Evolutionary conservation across 2,329 filamentous ascomycete species (phyloP), one percentile per base, ranked within the genome.

Genomic region (Penicillium griseofulvum): DNA sequence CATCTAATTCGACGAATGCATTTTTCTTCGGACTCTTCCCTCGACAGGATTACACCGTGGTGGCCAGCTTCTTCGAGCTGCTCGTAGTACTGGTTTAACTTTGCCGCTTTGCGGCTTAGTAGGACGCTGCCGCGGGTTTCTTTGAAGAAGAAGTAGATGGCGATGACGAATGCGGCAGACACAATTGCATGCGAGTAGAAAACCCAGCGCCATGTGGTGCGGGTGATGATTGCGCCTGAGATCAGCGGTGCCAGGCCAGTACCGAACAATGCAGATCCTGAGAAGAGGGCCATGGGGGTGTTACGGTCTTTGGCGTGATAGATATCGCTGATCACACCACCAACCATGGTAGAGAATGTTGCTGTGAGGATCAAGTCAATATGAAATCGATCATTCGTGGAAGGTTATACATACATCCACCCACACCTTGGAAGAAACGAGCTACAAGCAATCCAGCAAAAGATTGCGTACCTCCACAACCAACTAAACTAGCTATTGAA

Each of bases 281-380:
- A 88, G 71, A 96, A 97, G 0, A 96, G 70, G 0, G 90, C 87
- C 93, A 97, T 96, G 0, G 92, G 89, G 0, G 88, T 91, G 65
- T 97, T 96, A 33, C 93, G 81, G 42, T 89, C 86, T 56, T 89
- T 77, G 10, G 89, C 85, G 45, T 87, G 83, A 76, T 91, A 96
- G 55, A 96, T 83, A 67, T 97, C 92, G 48, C 88, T 88, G 38
- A 97, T 87, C 4, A 97, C 89, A 4, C 92, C 92, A n/a, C 92
- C 92, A 0, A 96, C 88, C 81, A 96, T 92, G 22, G 90, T 94
- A 42, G 88, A 91, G 68, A 95, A 96, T 0, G 83, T 85, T 33
- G 70, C 74, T 76, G 24, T 28, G 19, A 24, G 17, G 10, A 5
- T 14, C 4, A 22, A 36, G 45, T 53, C 11, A 49, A 24, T 42